These are phyloP conservation scores for Fomitopsis pulvina DNA, from an alignment of 768 basidiomycete species.

Conservation along the genomic window DNA sequence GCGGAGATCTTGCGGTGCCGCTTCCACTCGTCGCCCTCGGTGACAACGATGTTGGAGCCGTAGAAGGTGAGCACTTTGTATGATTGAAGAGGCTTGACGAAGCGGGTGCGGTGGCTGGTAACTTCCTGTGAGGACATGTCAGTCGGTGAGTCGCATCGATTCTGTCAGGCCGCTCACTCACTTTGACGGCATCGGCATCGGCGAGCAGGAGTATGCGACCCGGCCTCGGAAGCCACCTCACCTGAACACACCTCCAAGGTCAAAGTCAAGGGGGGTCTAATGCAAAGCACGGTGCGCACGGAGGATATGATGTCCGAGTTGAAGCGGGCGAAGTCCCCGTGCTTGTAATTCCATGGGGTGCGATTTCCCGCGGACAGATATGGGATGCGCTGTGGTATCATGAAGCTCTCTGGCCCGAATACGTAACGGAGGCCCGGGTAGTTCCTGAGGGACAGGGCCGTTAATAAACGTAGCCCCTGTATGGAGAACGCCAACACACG, in stretches of 20 bases:
- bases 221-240: slow-evolving; percentile 2
- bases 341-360: slow-evolving; percentile 15
- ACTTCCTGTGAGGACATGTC: slow-evolving; percentile 37
- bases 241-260: slow-evolving; percentile 2
- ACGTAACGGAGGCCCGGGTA: slow-evolving; percentile 11
- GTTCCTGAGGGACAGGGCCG: slow-evolving; percentile 4
- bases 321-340: slow-evolving; percentile 15
- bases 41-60: slow-evolving; percentile 54
- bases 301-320: slow-evolving; percentile 20
- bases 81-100: slow-evolving; percentile 46
- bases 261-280: no score
- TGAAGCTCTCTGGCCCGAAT: slow-evolving; percentile 11
- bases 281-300: no score
- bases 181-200: slow-evolving; percentile 12
- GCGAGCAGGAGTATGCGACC: slow-evolving; percentile 9
- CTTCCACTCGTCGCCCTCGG: slow-evolving; percentile 61
- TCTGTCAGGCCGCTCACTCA: neutral
- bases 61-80: slow-evolving; percentile 43
- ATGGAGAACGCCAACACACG: neutral
- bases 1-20: slow-evolving; percentile 53
- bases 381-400: slow-evolving; percentile 13
- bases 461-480: neutral
- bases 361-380: slow-evolving; percentile 14
- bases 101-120: slow-evolving; percentile 38
- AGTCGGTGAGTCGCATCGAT: neutral